Base-by-base conservation (phyloP, 176 grass and related monocot species). In the Rhipidocladum racemiflorum region DNA sequence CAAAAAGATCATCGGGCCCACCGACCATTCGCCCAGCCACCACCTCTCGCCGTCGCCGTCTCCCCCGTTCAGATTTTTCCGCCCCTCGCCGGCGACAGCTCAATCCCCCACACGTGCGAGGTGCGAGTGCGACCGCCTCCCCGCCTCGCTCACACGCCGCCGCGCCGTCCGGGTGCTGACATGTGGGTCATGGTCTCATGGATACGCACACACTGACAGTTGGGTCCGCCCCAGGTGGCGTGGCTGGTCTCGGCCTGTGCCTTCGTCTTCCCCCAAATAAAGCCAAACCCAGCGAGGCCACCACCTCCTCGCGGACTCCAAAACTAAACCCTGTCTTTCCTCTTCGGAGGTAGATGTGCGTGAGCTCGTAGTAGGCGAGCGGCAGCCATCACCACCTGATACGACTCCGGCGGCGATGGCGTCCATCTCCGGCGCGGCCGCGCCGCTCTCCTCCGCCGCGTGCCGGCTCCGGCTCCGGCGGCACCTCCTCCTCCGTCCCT, bases 381-480 rank as follows among this genome's bases (percentile, higher is more conserved):
- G 60, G 12, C 63, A 9, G 34, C 67, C 16, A 17, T 29, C 23
- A 46, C 32, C 21, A 24, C 48, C 29, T 32, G 27, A 27, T 32
- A 40, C 53, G 23, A 28, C 29, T 35, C 48, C 54, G 27, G 17
- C 53, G 78, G 23, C 30, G 84, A 91, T 91, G 89, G 81, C 78
- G 64, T 94, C 89, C 57, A 89, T 94, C 74, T 90, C 92, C 78
- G 85, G 85, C 56, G n/a, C 86, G 45, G 79, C 70, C 71, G 72
- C 76, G 79, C 72, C 72, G 40, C 89, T 89, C 16, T 87, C 80
- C 18, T 68, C 80, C 57, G 50, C 89, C 4, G 54, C 65, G 39
- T 83, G 88, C 76, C 72, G 83, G 20, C 65, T 84, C n/a, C 79
- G 64, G 14, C 77, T 89, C 11, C 75, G 70, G 24, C 34, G 59